Conservation (phyloP, 345 rosid species). For the Pugionium cornutum region DNA sequence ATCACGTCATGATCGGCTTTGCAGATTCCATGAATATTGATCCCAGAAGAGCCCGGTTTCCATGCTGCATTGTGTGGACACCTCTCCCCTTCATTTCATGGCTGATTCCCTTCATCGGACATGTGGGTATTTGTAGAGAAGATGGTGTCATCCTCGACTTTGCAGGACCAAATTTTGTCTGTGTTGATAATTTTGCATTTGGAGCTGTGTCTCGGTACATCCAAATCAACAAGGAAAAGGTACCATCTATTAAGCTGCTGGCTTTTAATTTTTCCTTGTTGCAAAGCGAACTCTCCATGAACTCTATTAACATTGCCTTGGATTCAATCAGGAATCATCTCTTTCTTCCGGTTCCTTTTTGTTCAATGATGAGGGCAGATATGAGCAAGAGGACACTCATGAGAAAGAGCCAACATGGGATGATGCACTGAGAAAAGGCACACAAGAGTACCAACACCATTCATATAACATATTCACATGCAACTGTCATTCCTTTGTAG, state of each 20-base stretch:
- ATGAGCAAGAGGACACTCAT: constrained; percentile 35
- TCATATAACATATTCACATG: constrained; percentile 83
- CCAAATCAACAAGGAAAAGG: constrained; percentile 68
- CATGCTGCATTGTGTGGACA: constrained; percentile 94
- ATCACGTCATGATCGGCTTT: constrained; percentile 43
- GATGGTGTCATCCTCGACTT: constrained; percentile 91
- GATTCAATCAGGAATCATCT: constrained; percentile 47
- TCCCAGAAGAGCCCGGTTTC: constrained; percentile 70
- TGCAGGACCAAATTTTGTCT: constrained; percentile 93
- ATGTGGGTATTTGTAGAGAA: constrained; percentile 83
- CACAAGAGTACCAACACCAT: constrained; percentile 80
- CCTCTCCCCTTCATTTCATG: constrained; percentile 98
- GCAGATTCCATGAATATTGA: constrained; percentile 53
- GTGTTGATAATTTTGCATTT: constrained; percentile 80
- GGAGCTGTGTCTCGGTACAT: constrained; percentile 55
- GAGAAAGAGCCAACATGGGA: constrained; percentile 66
- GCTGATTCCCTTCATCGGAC: constrained; percentile 89
- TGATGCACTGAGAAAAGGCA: constrained; percentile 64
- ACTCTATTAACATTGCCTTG: neutral
- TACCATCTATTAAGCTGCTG: constrained; percentile 24
- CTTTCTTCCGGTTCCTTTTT: constrained; percentile 35
- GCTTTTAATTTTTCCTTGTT: neutral
- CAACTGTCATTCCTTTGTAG: constrained; percentile 97
- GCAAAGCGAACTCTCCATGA: neutral
- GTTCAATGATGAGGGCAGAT: constrained; percentile 43